Percentiles rank a stretch among this genome's conserved stretches.
Conservation (phyloP, 345 rosid genomes). For the Turnera subulata region DNA sequence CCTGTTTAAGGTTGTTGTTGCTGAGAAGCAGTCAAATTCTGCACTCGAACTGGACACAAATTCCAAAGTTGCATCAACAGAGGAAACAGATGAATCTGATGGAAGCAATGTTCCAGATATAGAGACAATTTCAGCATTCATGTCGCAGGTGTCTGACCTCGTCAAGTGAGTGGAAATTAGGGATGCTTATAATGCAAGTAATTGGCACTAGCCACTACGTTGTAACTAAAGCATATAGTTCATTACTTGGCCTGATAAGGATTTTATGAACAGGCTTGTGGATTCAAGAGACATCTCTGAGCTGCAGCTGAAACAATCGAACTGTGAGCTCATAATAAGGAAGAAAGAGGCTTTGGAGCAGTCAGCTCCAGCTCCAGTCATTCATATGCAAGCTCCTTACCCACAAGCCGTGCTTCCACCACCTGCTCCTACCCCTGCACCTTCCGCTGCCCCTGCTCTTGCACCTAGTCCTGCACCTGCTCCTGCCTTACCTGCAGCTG, state of each 20-base stretch:
- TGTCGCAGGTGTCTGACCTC: constrained; percentile 79
- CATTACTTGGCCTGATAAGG: constrained; percentile 2
- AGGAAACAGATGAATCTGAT: constrained; percentile 35
- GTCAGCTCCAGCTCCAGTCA: constrained; percentile 31
- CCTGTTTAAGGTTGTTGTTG: constrained; percentile 39
- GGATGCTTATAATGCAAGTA: not conserved
- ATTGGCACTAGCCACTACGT: not conserved
- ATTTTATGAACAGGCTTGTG: constrained; percentile 60
- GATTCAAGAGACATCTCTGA: constrained; percentile 86
- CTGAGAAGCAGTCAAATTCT: constrained; percentile 49
- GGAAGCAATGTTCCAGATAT: constrained; percentile 49
- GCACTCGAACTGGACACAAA: constrained; percentile 28
- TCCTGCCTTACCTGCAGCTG: constrained; percentile 39
- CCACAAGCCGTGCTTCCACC: constrained; percentile 48
- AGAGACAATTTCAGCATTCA: constrained; percentile 58
- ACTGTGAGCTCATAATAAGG: constrained; percentile 71
- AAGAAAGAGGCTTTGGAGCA: constrained; percentile 86
- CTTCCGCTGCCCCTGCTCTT: constrained; percentile 39
- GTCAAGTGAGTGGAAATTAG: constrained; percentile 57
- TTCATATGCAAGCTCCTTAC: constrained; percentile 40
- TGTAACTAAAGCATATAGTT: not conserved
- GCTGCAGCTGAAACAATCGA: constrained; percentile 79
- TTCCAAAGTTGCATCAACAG: constrained; percentile 19
- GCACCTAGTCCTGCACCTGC: constrained; percentile 40
- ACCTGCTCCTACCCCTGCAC: constrained; percentile 21